Evolutionary conservation across 768 basidiomycete genomes (phyloP), one percentile per base, ranked within the genome.

Genomic region (Xerocomellus amylosporus): DNA sequence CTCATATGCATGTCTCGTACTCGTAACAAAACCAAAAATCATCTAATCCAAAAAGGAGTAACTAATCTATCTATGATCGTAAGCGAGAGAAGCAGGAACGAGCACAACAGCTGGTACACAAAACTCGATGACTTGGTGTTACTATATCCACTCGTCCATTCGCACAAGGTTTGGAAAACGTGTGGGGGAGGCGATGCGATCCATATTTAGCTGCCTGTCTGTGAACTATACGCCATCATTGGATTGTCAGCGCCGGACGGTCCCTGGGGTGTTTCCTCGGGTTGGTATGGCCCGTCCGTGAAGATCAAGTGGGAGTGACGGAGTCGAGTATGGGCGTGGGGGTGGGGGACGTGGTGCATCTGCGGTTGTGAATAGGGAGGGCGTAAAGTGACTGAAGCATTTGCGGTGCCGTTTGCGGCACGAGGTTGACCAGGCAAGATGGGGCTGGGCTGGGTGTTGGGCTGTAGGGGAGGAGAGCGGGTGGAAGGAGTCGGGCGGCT

Each of bases 281-380:
- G 61, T 37, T 74, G 62, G 51, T 77, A 75, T 53, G 74, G 64
- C 22, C 63, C 58, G 50, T 74, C 73, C n/a, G 75, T 62, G 53
- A 79, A 79, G 61, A 74, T 75, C 39, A 84, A 58, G 55, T 78
- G 75, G 4, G 80, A 77, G 61, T 85, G 84, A 58, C 86, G 88
- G 58, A 87, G 86, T 33, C 86, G 80, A 0, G 87, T 84, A 61
- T 90, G 87, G 0, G 87, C 86, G 54, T 89, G 88, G 2, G 88
- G 86, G 58, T 89, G 88, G 2, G 88, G 86, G 42, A 90, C 86
- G 58, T 89, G 88, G 61, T 90, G 88, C 85, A 90, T 87, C 64
- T 81, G 85, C 22, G 77, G 64, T 6, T 76, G 66, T 14, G 79
- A 70, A 64, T 85, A 88, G 17, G 85, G 80, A n/a, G 82, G 71